Conservation (phyloP, 441 rosid species). For the Manihot esculenta region DNA sequence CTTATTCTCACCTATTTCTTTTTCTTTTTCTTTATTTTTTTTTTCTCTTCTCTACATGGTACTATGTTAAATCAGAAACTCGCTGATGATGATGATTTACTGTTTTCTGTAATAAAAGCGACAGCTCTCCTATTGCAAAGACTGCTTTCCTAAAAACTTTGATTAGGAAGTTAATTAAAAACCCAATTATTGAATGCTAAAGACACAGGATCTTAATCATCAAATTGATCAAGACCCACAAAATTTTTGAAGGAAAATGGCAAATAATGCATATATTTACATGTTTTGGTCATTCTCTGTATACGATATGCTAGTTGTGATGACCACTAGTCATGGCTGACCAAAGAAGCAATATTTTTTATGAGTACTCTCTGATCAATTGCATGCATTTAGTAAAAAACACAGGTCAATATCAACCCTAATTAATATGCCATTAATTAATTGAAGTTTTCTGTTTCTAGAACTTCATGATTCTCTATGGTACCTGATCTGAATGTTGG, state of each 20-base stretch:
- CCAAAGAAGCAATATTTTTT: conserved; percentile 12
- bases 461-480: neutral
- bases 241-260: neutral
- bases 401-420: neutral
- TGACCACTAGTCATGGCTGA: conserved; percentile 1
- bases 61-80: conserved; percentile 45
- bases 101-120: conserved; percentile 25
- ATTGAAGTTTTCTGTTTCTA: neutral
- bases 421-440: conserved; percentile 2
- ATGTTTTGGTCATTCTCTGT: neutral
- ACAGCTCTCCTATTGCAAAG: conserved; percentile 46
- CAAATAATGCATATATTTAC: neutral
- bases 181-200: conserved; percentile 2
- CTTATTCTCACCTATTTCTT: conserved; percentile 13
- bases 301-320: neutral
- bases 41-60: conserved; percentile 33
- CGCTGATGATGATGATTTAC: conserved; percentile 6
- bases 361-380: neutral
- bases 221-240: conserved; percentile 4
- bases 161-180: conserved; percentile 20
- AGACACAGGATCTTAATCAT: neutral
- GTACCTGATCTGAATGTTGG: too few species aligned
- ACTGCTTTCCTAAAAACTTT: conserved; percentile 36
- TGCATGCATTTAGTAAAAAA: conserved; percentile 7
- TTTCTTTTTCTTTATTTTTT: neutral